Conservation (phyloP, 805 yeast species). For the Kazachstania psychrophila region DNA sequence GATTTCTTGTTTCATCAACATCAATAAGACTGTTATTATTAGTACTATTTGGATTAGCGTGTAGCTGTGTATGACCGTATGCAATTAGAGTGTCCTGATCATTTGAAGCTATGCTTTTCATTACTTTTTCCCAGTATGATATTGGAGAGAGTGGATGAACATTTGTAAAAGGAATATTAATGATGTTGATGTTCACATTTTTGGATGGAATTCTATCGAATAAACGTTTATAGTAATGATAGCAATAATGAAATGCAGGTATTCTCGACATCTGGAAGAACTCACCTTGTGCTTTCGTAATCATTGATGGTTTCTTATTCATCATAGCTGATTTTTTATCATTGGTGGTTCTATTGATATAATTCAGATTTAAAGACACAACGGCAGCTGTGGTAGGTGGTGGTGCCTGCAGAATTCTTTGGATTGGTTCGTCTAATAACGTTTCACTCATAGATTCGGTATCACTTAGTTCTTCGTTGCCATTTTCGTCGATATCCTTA, state of each 20-base stretch:
- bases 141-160: slow-evolving; percentile 26
- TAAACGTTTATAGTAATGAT: slow-evolving; percentile 21
- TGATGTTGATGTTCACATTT: slow-evolving; percentile 22
- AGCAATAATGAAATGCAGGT: slow-evolving; percentile 26
- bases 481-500: slow-evolving; percentile 4
- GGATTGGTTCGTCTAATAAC: slow-evolving; percentile 15
- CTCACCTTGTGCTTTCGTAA: slow-evolving; percentile 20
- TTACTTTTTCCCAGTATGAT: slow-evolving; percentile 17
- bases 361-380: slow-evolving; percentile 17
- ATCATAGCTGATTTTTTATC: slow-evolving; percentile 5
- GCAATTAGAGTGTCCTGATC: slow-evolving; percentile 26
- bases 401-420: slow-evolving; percentile 17
- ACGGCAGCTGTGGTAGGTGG: slow-evolving; percentile 30
- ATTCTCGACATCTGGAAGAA: slow-evolving; percentile 18
- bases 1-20: slow-evolving; percentile 6
- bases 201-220: slow-evolving; percentile 28
- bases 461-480: slow-evolving; percentile 8
- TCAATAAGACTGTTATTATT: neutral
- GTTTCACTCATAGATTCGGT: slow-evolving; percentile 21
- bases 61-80: slow-evolving; percentile 4
- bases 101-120: slow-evolving; percentile 9
- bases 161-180: slow-evolving; percentile 29
- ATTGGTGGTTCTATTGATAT: slow-evolving; percentile 15
- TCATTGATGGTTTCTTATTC: slow-evolving; percentile 14
- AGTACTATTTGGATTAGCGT: neutral